Evolutionary conservation across 495 filamentous ascomycete species (phyloP), one percentile per base, ranked within the genome.

Genomic region (Lophiostoma macrostomum): DNA sequence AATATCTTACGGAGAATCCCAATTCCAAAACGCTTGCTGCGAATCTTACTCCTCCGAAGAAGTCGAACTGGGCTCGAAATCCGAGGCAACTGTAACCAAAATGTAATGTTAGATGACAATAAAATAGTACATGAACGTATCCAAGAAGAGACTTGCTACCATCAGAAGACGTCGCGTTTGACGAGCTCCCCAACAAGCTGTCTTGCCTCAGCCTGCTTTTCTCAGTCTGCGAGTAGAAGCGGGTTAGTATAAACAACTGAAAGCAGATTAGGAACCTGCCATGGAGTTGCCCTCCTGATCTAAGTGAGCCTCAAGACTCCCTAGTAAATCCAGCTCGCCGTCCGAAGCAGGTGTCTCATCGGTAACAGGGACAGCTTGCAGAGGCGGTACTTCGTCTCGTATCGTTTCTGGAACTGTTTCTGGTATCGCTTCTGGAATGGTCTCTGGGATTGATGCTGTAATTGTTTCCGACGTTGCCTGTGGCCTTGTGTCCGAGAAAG

Each of bases 321-420:
- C 72, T 12, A 73, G 59, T 18, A 74, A 32, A 57, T 74, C 72
- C 4, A 64, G 58, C 23, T 73, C 71, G 28, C 61, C 67, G 32
- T 72, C 71, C n/a, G 63, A 50, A 22, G 58, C 56, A 1, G 49
- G 48, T 3, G 45, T 42, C 3, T 66, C 64, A 30, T 60, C 51
- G 4, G 50, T 20, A 25, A 23, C 37, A 7, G 46, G 11, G 19
- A n/a, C n/a, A n/a, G 6, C 22, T 53, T 50, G 40, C 22, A 20
- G 2, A 6, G 31, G 19, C 8, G 45, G 30, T 24, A 34, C 31
- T 10, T 18, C 11, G 14, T 16, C 23, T 19, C n/a, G n/a, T 11
- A n/a, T 7, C 4, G 29, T 14, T 7, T 4, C 18, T 18, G 32
- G 13, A 36, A 31, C 16, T 13, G 44, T n/a, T n/a, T n/a, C n/a